phyloP scores from a whole-genome alignment of 1,139 yeast genomes.

The Diutina rugosa region DNA sequence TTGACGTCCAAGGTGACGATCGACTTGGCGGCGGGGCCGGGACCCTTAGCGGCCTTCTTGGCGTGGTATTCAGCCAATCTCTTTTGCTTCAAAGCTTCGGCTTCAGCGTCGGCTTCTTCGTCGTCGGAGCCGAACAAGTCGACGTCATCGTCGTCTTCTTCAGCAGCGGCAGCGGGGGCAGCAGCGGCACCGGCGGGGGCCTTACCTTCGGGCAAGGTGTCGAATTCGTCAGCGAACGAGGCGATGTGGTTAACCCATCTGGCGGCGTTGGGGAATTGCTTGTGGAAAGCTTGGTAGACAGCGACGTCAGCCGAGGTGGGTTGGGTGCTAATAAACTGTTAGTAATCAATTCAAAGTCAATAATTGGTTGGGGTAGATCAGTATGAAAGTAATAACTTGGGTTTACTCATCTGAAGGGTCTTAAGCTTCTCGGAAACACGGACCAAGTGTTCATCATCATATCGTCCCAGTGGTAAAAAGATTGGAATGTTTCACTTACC shows the following conservation, averaged over 20 bases:
- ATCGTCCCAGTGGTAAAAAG: conserved; percentile 2
- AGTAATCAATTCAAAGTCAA: neutral
- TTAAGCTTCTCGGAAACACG: conserved; percentile 92
- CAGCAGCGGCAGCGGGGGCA: conserved; percentile 57
- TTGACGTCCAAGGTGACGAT: conserved; percentile 92
- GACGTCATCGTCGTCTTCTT: conserved; percentile 80
- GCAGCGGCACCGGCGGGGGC: conserved; percentile 36
- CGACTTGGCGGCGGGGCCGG: conserved; percentile 98
- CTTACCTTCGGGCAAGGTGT: conserved; percentile 67
- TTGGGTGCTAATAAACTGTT: conserved; percentile 35
- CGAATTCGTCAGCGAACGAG: conserved; percentile 78
- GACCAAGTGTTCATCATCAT: conserved; percentile 77
- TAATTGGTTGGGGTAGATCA: neutral
- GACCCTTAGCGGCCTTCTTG: conserved; percentile 93
- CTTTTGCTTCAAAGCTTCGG: conserved; percentile 93
- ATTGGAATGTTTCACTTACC: conserved; percentile 42
- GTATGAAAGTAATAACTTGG: conserved; percentile 11
- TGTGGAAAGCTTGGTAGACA: conserved; percentile 90
- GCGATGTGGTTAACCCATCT: conserved; percentile 99
- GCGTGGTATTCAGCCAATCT: conserved; percentile 97
- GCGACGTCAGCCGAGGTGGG: conserved; percentile 95
- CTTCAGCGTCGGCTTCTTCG: conserved; percentile 90
- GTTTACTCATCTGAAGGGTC: conserved; percentile 90
- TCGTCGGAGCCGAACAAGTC: conserved; percentile 93
- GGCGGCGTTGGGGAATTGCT: conserved; percentile 84